phyloP scores from a whole-genome alignment of 768 basidiomycete genomes.

The Dendrothele bispora region DNA sequence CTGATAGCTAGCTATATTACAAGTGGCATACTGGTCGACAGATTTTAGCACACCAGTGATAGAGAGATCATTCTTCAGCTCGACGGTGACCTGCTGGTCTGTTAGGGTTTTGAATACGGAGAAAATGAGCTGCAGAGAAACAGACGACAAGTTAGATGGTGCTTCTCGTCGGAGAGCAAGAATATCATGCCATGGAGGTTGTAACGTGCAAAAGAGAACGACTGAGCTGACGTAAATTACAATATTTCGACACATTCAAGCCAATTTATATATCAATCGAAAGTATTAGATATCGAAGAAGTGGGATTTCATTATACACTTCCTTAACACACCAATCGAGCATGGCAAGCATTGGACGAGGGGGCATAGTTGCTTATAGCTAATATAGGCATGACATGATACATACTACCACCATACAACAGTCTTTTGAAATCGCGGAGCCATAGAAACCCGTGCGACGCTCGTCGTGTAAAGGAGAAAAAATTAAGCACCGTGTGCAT shows the following conservation, averaged over 20 bases:
- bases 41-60: constrained; percentile 96
- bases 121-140: constrained; percentile 71
- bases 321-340: too few relatives aligned
- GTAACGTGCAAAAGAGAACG: neutral
- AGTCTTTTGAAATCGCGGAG: neutral
- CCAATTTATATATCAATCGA: too few relatives aligned
- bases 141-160: constrained; percentile 12
- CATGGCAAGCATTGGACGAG: too few relatives aligned
- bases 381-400: constrained; percentile 5
- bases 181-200: constrained; percentile 6
- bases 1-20: neutral
- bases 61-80: constrained; percentile 97
- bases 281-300: too few relatives aligned
- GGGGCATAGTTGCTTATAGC: neutral
- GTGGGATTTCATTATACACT: too few relatives aligned
- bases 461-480: constrained; percentile 7
- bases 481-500: constrained; percentile 58
- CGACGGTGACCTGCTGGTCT: constrained; percentile 94
- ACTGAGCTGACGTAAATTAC: neutral
- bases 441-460: neutral
- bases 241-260: too few relatives aligned
- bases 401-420: constrained; percentile 4
- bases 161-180: neutral
- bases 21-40: constrained; percentile 82
- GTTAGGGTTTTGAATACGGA: constrained; percentile 99